Conservation (phyloP, 2,329 filamentous ascomycete genomes). For the Huntiella savannae region DNA sequence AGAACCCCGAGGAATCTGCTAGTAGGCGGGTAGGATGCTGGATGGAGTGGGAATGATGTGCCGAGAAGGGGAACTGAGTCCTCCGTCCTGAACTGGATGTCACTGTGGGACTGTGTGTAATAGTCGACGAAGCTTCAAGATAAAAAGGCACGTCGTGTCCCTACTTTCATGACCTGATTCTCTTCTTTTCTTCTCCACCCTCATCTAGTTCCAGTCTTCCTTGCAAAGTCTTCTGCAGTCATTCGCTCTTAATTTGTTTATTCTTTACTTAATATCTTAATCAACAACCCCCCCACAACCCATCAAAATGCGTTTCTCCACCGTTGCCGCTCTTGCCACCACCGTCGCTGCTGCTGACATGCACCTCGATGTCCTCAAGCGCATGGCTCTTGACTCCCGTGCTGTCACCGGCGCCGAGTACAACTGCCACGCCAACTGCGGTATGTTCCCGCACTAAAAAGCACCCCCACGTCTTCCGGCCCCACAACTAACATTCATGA, state of each 20-base stretch:
- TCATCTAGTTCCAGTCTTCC: slow-evolving; percentile 1
- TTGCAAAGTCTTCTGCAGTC: slow-evolving; percentile 1
- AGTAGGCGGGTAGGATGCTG: no score
- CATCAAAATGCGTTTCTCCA: slow-evolving; percentile 3
- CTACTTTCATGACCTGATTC: background rate
- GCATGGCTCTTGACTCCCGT: slow-evolving; percentile 1
- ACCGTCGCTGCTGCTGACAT: slow-evolving; percentile 2
- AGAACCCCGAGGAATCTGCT: no score
- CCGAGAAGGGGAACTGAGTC: no score
- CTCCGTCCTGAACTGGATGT: no score
- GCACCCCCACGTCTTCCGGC: background rate
- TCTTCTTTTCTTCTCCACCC: background rate
- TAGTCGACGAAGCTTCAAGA: background rate
- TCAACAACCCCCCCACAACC: background rate
- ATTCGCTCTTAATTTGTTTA: background rate
- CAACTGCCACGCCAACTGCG: slow-evolving; percentile 31
- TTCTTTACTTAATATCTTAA: background rate
- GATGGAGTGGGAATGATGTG: no score
- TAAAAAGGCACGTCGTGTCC: slow-evolving; percentile 1
- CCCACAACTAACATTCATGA: background rate
- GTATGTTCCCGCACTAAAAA: slow-evolving; percentile 17
- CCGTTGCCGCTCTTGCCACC: slow-evolving; percentile 2
- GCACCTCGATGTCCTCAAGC: slow-evolving; percentile 4
- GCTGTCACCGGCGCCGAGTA: slow-evolving; percentile 6
- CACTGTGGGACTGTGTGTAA: no score